Base-by-base conservation (phyloP, 108 stramenopile genomes). In the Pinguiococcus pyrenoidosus region DNA sequence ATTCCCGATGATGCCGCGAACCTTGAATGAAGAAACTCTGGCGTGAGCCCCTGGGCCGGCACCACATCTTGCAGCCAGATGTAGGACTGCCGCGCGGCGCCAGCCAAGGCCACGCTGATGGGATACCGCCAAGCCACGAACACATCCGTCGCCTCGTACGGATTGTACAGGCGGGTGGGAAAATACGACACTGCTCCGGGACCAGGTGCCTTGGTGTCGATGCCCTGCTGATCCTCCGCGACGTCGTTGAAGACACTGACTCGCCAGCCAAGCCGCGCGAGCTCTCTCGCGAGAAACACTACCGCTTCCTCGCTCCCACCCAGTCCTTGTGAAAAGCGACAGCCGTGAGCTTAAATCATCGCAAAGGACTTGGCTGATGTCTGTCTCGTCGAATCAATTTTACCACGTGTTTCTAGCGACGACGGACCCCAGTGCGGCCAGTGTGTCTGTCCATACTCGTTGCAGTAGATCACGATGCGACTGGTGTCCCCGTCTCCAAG, bases 221-320 rank as follows among this genome's bases (percentile, higher is more conserved):
- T 27, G 34, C 51, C 43, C 18, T 40, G 3, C 12, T 44, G 51
- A 1, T 27, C 0, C 12, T 16, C 25, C 27, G 17, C 17, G 23
- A 24, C 34, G 14, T 61, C 59, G 26, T 41, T 32, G 51, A 66
- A 73, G 32, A 73, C 42, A 23, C 59, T 48, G 16, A 73, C 68
- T 30, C 37, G 21, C 37, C 56, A 60, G 2, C 72, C 72, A 0
- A 51, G 54, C 18, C 39, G 34, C 1, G 67, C 69, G 27, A 74
- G 35, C 30, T 67, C 69, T 20, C 53, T 18, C 4, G 70, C 54
- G 2, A 74, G 25, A 24, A 62, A 66, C 4, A 66, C 35, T 1
- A 71, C 73, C 0, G 70, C 62, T 34, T 74, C 73, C 30, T 74
- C 73, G 16, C 67, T 69, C 17, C 73, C 73, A 8, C 73, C 73